Conservation (phyloP, 495 filamentous ascomycete species). For the Penicillium coffeae region DNA sequence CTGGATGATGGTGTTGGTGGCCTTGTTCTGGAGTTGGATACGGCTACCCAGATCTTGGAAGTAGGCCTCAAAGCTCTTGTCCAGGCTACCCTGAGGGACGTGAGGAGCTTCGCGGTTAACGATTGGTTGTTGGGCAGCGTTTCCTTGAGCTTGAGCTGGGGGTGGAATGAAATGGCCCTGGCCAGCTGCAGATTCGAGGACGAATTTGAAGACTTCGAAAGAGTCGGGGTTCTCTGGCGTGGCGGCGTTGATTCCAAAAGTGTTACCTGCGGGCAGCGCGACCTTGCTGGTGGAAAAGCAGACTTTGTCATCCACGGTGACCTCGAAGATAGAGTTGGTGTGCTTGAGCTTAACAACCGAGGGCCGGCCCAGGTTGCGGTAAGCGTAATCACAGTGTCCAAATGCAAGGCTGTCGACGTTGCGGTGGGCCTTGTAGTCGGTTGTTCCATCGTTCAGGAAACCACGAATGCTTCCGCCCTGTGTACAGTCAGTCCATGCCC, state of each 20-base stretch:
- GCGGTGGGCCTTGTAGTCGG: constrained; percentile 73
- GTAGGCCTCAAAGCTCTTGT: constrained; percentile 53
- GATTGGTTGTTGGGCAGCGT: constrained; percentile 30
- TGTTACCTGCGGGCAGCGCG: constrained; percentile 72
- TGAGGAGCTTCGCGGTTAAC: constrained; percentile 24
- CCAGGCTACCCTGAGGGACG: constrained; percentile 31
- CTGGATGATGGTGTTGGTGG: constrained; percentile 63
- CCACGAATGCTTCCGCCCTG: constrained; percentile 78
- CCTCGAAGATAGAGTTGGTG: constrained; percentile 57
- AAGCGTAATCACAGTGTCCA: constrained; percentile 85
- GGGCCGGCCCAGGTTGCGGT: constrained; percentile 86
- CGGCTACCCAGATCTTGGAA: constrained; percentile 80
- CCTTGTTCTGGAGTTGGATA: constrained; percentile 70
- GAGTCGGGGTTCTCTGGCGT: constrained; percentile 90
- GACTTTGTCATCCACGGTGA: constrained; percentile 73
- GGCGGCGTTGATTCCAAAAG: constrained; percentile 81
- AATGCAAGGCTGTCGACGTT: constrained; percentile 85
- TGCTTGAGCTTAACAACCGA: constrained; percentile 72
- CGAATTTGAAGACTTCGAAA: constrained; percentile 87
- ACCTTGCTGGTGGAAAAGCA: constrained; percentile 86
- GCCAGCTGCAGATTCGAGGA: constrained; percentile 51
- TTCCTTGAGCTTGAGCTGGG: constrained; percentile 24
- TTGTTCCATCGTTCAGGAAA: constrained; percentile 89
- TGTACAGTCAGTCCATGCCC: constrained; percentile 10
- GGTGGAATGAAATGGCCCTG: constrained; percentile 16